Evolutionary conservation across 2,329 filamentous ascomycete species (phyloP).

Genomic region (Aureobasidium sp.): DNA sequence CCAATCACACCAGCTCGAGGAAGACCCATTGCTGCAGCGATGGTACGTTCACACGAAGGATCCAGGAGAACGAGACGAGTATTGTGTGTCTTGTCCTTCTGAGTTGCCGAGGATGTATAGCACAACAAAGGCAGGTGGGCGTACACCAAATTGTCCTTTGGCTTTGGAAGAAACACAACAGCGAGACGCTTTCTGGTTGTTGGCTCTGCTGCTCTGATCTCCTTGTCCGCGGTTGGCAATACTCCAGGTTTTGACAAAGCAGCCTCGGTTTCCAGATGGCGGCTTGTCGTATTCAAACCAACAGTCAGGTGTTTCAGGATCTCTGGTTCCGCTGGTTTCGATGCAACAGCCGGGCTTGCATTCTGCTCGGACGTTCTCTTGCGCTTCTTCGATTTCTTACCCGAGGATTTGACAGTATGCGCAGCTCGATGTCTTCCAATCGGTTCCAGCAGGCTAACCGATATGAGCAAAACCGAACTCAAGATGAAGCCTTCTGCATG

Average conservation of each 20-base stretch:
- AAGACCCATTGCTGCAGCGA: constrained; percentile 10
- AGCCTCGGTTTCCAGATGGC: constrained; percentile 44
- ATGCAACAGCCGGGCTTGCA: no score
- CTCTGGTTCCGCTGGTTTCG: constrained; percentile 33
- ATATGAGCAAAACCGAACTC: background rate
- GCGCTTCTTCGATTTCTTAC: constrained; percentile 24
- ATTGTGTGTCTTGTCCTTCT: background rate
- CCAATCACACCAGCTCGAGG: constrained; percentile 14
- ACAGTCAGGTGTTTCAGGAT: constrained; percentile 51
- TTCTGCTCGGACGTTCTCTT: constrained; percentile 13
- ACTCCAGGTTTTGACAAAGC: constrained; percentile 12
- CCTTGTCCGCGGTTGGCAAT: background rate
- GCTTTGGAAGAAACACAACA: constrained; percentile 21
- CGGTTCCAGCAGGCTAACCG: constrained; percentile 51
- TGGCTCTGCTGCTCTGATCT: background rate
- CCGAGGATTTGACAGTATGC: constrained; percentile 43
- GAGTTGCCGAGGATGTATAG: constrained; percentile 6
- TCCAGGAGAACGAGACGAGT: constrained; percentile 15
- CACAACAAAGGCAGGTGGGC: constrained; percentile 15
- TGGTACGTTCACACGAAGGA: constrained; percentile 4
- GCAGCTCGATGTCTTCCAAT: constrained; percentile 52
- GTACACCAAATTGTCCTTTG: constrained; percentile 13
- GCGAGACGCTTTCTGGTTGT: constrained; percentile 3
- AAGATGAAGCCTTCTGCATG: background rate
- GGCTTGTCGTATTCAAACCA: constrained; percentile 56